phyloP scores from a whole-genome alignment of 192 early-diverging fungal genomes.

The Rhizophagus prolifer region DNA sequence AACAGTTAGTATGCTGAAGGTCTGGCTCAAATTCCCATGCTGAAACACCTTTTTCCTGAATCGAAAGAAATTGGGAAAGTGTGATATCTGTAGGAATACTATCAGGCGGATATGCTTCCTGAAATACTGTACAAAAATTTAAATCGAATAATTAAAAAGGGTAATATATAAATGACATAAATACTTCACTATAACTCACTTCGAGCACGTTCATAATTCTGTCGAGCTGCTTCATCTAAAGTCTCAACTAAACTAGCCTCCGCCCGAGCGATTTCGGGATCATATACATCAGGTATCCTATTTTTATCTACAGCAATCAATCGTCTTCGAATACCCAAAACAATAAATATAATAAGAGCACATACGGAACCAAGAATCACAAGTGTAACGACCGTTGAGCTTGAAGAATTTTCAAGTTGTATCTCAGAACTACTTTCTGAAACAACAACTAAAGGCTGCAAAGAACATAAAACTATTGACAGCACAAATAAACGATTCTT shows the following conservation, averaged over 20 bases:
- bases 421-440: neutral
- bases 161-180: neutral
- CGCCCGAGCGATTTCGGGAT: constrained; percentile 38
- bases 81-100: constrained; percentile 77
- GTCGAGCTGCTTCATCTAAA: constrained; percentile 45
- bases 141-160: neutral
- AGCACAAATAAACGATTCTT: neutral
- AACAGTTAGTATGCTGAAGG: constrained; percentile 54
- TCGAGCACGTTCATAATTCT: constrained; percentile 48
- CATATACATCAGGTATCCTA: constrained; percentile 35
- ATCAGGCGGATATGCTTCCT: constrained; percentile 69
- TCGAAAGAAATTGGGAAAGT: constrained; percentile 67
- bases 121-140: constrained; percentile 53
- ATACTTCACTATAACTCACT: constrained; percentile 25
- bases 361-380: constrained; percentile 1
- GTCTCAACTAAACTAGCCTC: constrained; percentile 32
- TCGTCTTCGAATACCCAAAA: constrained; percentile 17
- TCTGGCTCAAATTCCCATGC: constrained; percentile 82
- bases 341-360: neutral
- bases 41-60: constrained; percentile 79
- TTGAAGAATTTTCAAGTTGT: neutral
- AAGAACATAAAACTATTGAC: neutral
- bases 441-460: neutral
- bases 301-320: constrained; percentile 15
- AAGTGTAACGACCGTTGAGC: constrained; percentile 1